Evolutionary conservation across 2,329 filamentous ascomycete genomes (phyloP).

Genomic region (Knufia fluminis): DNA sequence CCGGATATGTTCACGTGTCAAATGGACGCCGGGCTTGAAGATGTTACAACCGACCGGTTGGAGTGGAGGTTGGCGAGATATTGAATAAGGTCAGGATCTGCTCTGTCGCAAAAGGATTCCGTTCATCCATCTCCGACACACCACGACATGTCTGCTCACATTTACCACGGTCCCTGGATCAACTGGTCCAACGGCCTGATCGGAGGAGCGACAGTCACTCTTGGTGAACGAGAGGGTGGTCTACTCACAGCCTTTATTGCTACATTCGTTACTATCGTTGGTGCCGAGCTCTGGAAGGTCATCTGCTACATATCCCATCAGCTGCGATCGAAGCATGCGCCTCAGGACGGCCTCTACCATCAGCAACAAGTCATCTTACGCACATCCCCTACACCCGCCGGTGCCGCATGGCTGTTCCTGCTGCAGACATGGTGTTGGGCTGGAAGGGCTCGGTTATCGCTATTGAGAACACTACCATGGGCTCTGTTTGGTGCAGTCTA

Average conservation of each 20-base stretch:
- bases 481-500: slow-evolving; percentile 4
- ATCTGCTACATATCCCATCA: slow-evolving; percentile 14
- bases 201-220: slow-evolving; percentile 14
- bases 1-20: background rate
- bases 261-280: slow-evolving; percentile 13
- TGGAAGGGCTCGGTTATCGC: background rate
- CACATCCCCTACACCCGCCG: slow-evolving; percentile 8
- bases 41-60: background rate
- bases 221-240: slow-evolving; percentile 8
- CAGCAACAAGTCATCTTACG: slow-evolving; percentile 17
- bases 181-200: slow-evolving; percentile 14
- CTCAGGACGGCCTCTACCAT: slow-evolving; percentile 14
- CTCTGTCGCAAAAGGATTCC: background rate
- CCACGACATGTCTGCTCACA: background rate
- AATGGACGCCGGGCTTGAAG: background rate
- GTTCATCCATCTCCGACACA: background rate
- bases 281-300: slow-evolving; percentile 15
- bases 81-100: background rate
- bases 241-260: slow-evolving; percentile 15
- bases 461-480: slow-evolving; percentile 8
- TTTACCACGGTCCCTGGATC: slow-evolving; percentile 10
- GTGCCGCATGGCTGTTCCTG: slow-evolving; percentile 9
- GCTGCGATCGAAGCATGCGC: slow-evolving; percentile 6
- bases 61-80: background rate
- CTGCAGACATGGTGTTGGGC: slow-evolving; percentile 8